Evolutionary conservation across 2,329 filamentous ascomycete genomes (phyloP).

Genomic region (Westerdykella ornata): DNA sequence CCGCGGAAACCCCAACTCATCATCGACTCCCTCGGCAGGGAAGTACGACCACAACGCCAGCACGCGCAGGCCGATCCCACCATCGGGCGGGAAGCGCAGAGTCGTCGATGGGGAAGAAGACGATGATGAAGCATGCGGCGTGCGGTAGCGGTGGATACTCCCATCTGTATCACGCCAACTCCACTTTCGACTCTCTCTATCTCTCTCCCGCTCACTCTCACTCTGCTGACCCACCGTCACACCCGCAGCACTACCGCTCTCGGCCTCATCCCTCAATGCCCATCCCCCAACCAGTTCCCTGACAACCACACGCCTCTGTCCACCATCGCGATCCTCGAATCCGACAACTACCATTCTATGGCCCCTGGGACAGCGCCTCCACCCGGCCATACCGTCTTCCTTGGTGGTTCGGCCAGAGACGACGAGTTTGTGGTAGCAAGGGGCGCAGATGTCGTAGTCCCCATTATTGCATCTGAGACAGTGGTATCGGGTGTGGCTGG

Average conservation of each 20-base stretch:
- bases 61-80: conserved; percentile 60
- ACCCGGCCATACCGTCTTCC: conserved; percentile 72
- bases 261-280: conserved; percentile 56
- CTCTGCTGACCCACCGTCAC: not conserved
- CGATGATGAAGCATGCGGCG: conserved; percentile 1
- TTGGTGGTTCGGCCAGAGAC: conserved; percentile 57
- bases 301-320: conserved; percentile 61
- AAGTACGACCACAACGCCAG: conserved; percentile 72
- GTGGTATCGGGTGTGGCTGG: conserved; percentile 66
- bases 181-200: conserved; percentile 14
- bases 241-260: conserved; percentile 10
- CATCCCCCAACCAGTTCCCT: conserved; percentile 72
- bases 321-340: conserved; percentile 62
- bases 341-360: conserved; percentile 80
- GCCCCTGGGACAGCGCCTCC: conserved; percentile 71
- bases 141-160: conserved; percentile 17
- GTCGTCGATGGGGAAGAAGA: not conserved
- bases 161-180: conserved; percentile 34
- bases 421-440: conserved; percentile 67
- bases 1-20: conserved; percentile 79
- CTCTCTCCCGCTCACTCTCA: not conserved
- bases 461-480: conserved; percentile 70
- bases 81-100: conserved; percentile 61
- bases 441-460: conserved; percentile 79
- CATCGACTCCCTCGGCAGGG: conserved; percentile 55